These are phyloP conservation scores for Cucumis cinereus DNA, from an alignment of 306 rosid genomes.

Conservation along the genomic window DNA sequence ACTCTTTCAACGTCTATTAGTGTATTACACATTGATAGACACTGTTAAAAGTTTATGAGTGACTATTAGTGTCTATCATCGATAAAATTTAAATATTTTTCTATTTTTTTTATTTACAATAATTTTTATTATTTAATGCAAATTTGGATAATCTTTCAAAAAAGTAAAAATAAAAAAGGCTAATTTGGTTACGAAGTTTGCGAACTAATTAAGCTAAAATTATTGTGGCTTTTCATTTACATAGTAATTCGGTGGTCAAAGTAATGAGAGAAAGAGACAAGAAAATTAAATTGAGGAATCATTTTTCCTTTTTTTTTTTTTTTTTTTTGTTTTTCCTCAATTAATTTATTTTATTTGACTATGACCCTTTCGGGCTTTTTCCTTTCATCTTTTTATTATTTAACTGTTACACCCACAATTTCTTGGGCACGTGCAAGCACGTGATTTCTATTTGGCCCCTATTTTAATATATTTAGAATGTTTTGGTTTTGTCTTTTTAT, in stretches of 20 bases:
- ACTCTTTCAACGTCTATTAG: too few species aligned
- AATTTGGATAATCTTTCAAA: too few species aligned
- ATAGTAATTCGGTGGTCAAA: background rate
- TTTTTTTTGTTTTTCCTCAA: too few species aligned
- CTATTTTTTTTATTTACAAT: too few species aligned
- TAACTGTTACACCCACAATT: background rate
- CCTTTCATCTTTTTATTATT: background rate
- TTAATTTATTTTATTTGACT: background rate
- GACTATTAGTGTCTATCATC: too few species aligned
- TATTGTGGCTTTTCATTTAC: background rate
- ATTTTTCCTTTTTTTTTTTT: background rate
- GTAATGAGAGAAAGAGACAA: background rate
- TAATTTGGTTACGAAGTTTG: background rate
- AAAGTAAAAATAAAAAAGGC: too few species aligned
- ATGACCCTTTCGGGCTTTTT: background rate
- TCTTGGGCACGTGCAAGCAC: conserved; percentile 21
- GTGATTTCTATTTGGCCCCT: background rate
- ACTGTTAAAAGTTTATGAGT: too few species aligned
- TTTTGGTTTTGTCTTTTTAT: background rate
- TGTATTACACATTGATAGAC: too few species aligned
- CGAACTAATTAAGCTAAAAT: background rate
- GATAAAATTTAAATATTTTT: too few species aligned
- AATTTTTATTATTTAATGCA: too few species aligned
- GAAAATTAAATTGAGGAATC: background rate
- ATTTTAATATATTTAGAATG: background rate